Evolutionary conservation across 768 basidiomycete genomes (phyloP).

Genomic region (Russula griseocarnosa): DNA sequence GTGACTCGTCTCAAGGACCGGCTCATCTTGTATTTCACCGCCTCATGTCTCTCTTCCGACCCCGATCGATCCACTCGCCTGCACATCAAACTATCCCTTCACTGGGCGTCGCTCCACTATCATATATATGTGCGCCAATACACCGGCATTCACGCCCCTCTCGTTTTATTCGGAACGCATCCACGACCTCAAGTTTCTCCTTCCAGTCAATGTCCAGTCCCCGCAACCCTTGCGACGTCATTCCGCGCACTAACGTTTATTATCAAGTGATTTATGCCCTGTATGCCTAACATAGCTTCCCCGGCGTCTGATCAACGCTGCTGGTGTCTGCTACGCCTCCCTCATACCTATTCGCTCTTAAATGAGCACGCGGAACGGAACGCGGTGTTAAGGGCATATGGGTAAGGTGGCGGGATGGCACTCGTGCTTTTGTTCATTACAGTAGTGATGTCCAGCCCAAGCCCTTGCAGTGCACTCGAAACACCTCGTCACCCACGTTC

Average conservation of each 20-base stretch:
- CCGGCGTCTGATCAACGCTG: slow-evolving; percentile 47
- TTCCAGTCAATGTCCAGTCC: slow-evolving; percentile 21
- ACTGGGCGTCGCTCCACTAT: slow-evolving; percentile 72
- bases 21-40: slow-evolving; percentile 49
- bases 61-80: slow-evolving; percentile 50
- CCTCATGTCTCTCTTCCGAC: slow-evolving; percentile 34
- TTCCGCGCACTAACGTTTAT: slow-evolving; percentile 28
- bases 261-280: slow-evolving; percentile 30
- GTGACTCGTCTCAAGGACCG: slow-evolving; percentile 47
- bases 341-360: slow-evolving; percentile 27
- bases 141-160: slow-evolving; percentile 55
- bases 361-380: slow-evolving; percentile 19
- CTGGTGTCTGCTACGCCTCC: slow-evolving; percentile 28
- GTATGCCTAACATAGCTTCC: slow-evolving; percentile 27
- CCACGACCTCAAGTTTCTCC: slow-evolving; percentile 24
- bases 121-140: slow-evolving; percentile 53
- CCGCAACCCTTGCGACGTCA: slow-evolving; percentile 23
- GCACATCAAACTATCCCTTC: slow-evolving; percentile 67
- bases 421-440: slow-evolving; percentile 1
- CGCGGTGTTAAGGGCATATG: slow-evolving; percentile 13
- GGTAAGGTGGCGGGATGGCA: slow-evolving; percentile 5
- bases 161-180: slow-evolving; percentile 33
- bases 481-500: background rate
- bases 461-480: slow-evolving; percentile 5
- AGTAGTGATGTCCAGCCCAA: slow-evolving; percentile 6